phyloP scores from a whole-genome alignment of 352 stramenopile genomes.

The Elongisporangium undulatum region DNA sequence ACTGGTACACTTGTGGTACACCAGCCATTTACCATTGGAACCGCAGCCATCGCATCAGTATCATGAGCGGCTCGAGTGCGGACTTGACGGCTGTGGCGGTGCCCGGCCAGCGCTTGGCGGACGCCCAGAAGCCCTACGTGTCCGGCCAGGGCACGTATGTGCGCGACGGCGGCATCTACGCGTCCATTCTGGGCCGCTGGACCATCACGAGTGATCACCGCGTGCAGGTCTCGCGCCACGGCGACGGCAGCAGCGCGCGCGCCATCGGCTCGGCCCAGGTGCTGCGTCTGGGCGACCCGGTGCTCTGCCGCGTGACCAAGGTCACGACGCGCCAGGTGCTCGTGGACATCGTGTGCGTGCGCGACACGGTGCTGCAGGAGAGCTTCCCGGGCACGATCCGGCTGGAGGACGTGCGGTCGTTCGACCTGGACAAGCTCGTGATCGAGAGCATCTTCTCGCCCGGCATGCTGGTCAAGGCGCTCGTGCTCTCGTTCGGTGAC shows the following conservation, averaged over 20 bases:
- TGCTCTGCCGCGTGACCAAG: slow-evolving; percentile 65
- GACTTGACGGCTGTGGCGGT: slow-evolving; percentile 28
- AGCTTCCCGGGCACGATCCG: slow-evolving; percentile 75
- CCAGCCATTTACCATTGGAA: slow-evolving; percentile 8
- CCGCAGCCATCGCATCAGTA: slow-evolving; percentile 8
- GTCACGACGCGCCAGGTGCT: slow-evolving; percentile 70
- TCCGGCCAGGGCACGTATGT: slow-evolving; percentile 50
- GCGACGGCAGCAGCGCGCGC: slow-evolving; percentile 60
- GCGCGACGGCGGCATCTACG: slow-evolving; percentile 59
- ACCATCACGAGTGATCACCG: slow-evolving; percentile 23
- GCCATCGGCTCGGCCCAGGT: slow-evolving; percentile 68
- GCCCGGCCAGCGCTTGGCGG: slow-evolving; percentile 50
- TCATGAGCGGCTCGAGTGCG: slow-evolving; percentile 18
- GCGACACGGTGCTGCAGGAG: slow-evolving; percentile 70
- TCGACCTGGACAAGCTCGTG: slow-evolving; percentile 79
- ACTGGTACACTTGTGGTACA: neutral
- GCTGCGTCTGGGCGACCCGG: slow-evolving; percentile 55
- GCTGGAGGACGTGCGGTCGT: slow-evolving; percentile 71
- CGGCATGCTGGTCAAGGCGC: slow-evolving; percentile 67
- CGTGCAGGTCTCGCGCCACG: slow-evolving; percentile 40
- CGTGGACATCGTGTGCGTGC: slow-evolving; percentile 73
- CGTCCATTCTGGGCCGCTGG: slow-evolving; percentile 58
- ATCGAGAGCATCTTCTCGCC: slow-evolving; percentile 75
- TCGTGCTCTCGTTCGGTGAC: slow-evolving; percentile 82
- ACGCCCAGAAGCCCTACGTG: slow-evolving; percentile 25